Percentiles rank a stretch among this genome's conserved stretches.
These are phyloP conservation scores for Ceratocystis cacaofunesta DNA, from an alignment of 2,329 filamentous ascomycete species.

Conservation along the genomic window DNA sequence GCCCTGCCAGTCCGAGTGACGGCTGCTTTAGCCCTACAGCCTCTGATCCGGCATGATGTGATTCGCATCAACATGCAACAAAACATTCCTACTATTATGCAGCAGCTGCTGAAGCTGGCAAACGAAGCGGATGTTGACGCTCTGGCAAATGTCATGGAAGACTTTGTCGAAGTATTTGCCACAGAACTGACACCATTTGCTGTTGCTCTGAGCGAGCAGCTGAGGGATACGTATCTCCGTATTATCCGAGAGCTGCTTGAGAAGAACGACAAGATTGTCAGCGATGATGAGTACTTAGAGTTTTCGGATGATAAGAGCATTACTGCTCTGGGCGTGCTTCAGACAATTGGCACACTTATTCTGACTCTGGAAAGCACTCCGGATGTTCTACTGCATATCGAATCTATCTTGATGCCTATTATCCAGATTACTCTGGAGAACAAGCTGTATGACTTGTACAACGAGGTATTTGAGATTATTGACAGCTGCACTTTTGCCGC, in stretches of 20 bases:
- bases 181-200: conserved; percentile 92
- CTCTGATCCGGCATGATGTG: conserved; percentile 85
- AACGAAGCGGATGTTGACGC: conserved; percentile 98
- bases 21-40: conserved; percentile 83
- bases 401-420: conserved; percentile 92
- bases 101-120: conserved; percentile 87
- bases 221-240: conserved; percentile 87
- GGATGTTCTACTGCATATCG: conserved; percentile 84
- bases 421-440: conserved; percentile 94
- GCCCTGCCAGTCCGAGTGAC: conserved; percentile 88
- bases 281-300: conserved; percentile 72
- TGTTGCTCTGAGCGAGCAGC: conserved; percentile 85
- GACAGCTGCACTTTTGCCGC: conserved; percentile 98
- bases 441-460: conserved; percentile 94
- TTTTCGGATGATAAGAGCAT: conserved; percentile 98
- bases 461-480: conserved; percentile 97
- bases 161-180: conserved; percentile 98
- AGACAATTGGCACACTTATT: conserved; percentile 95
- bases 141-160: conserved; percentile 96
- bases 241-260: conserved; percentile 87
- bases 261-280: conserved; percentile 62
- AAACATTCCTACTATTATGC: conserved; percentile 98
- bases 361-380: conserved; percentile 93
- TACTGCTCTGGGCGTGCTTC: conserved; percentile 84
- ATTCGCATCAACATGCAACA: conserved; percentile 93